Evolutionary conservation across 345 rosid genomes (phyloP), one percentile per base, ranked within the genome.

Genomic region (Triadica sebifera): DNA sequence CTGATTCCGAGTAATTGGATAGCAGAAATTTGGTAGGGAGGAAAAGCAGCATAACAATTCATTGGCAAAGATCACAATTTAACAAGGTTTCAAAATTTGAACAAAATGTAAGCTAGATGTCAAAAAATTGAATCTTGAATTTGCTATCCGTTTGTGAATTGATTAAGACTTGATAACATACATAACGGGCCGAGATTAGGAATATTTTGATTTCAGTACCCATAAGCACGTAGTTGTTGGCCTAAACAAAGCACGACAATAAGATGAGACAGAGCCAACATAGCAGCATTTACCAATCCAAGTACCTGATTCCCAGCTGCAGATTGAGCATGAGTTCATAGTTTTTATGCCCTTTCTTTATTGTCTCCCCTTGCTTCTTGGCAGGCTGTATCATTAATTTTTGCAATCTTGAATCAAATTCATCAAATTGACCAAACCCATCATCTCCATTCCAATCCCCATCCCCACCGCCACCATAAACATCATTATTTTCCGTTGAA

Each of bases 311-410:
- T 70, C 99, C 99, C 20, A 93, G 75, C 86, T 96, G 99, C 81
- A 96, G 87, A 81, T 96, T 93, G 65, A 96, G 98, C 99, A 96
- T 96, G 72, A 96, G 96, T 10, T 96, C 98, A 73, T 91, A 96
- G 72, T 96, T 96, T 82, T 90, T 91, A 69, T 96, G 99, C 34
- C 98, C 99, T 85, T 90, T 96, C 4, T 91, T 82, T 70, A 96
- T 93, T 2, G 94, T 93, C 71, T 76, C 87, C 38, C 99, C 99
- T 78, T 93, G 94, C 83, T 76, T 89, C 89, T 85, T 93, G 38
- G 81, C 77, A n/a, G 90, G 91, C 60, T 82, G 89, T 75, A 85
- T 67, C 69, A 74, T 87, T 81, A 91, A 70, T 53, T 69, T 78
- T 37, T 82, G 77, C 65, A 77, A 73, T 68, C 75, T 79, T 67